A percentile compares a stretch with the other conserved stretches of the same genome.
Evolutionary conservation across 805 yeast genomes (phyloP).

Genomic region (Ogataea pini): DNA sequence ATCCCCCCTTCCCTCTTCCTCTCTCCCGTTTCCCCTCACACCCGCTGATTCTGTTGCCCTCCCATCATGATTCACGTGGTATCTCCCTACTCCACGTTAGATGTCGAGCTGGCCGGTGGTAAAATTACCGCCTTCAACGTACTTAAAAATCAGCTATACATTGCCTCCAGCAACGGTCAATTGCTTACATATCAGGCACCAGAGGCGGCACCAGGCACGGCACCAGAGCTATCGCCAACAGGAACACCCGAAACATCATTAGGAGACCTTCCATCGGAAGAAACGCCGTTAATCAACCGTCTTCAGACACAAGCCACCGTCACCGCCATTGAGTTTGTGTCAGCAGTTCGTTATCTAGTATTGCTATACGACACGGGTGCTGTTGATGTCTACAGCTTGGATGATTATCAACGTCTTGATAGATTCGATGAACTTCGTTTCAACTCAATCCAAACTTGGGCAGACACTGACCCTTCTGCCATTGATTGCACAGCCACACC

Average conservation of each 20-base stretch:
- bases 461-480: slow-evolving; percentile 15
- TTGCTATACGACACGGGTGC: slow-evolving; percentile 31
- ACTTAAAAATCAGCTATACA: slow-evolving; percentile 20
- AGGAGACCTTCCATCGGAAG: slow-evolving; percentile 16
- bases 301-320: slow-evolving; percentile 25
- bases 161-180: slow-evolving; percentile 25
- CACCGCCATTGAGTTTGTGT: slow-evolving; percentile 35
- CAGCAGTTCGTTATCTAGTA: slow-evolving; percentile 34
- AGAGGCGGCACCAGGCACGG: not conserved
- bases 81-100: slow-evolving; percentile 19
- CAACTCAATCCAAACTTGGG: slow-evolving; percentile 29
- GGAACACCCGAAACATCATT: not conserved
- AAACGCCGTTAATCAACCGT: slow-evolving; percentile 20
- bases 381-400: slow-evolving; percentile 35
- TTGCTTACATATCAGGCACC: slow-evolving; percentile 25
- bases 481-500: not conserved
- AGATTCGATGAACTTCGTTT: slow-evolving; percentile 37
- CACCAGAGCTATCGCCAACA: slow-evolving; percentile 2
- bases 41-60: no score
- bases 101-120: slow-evolving; percentile 13
- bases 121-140: slow-evolving; percentile 24
- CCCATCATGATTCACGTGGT: slow-evolving; percentile 21
- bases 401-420: slow-evolving; percentile 33
- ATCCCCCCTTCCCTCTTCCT: no score
- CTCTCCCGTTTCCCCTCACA: no score